These are phyloP conservation scores for Malus hybrid DNA, from an alignment of 331 rosid species.

Conservation along the genomic window DNA sequence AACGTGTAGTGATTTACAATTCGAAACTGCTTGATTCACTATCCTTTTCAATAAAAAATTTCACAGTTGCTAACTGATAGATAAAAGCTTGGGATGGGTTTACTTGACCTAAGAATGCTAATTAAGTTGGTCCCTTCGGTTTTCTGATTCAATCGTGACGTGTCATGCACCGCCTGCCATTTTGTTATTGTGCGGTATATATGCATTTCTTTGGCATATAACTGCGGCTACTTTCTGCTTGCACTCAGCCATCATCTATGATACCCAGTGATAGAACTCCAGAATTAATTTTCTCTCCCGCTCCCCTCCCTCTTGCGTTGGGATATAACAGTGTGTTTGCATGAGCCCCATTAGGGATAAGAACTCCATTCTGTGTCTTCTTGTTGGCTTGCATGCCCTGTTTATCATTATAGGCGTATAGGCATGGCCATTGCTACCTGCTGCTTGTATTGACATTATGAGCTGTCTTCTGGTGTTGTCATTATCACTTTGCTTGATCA, in stretches of 20 bases:
- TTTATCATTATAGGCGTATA: not conserved
- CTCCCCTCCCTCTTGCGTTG: not conserved
- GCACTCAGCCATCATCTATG: not conserved
- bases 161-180: not conserved
- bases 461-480: not conserved
- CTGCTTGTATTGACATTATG: not conserved
- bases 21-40: not conserved
- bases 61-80: not conserved
- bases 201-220: not conserved
- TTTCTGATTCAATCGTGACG: not conserved
- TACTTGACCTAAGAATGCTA: not conserved
- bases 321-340: not conserved
- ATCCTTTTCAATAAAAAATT: not conserved
- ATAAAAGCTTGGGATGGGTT: not conserved
- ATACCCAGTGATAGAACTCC: not conserved
- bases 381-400: not conserved
- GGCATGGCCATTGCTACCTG: not conserved
- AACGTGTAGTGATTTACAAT: not conserved
- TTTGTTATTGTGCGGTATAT: not conserved
- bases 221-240: not conserved
- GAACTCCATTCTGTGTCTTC: not conserved
- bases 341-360: too few species aligned
- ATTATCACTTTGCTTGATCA: not conserved
- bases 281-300: not conserved
- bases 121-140: not conserved